Percentiles rank a stretch among this genome's conserved stretches.
Evolutionary conservation across 2,329 filamentous ascomycete species (phyloP).

Genomic region (Cytospora paraplurivora): DNA sequence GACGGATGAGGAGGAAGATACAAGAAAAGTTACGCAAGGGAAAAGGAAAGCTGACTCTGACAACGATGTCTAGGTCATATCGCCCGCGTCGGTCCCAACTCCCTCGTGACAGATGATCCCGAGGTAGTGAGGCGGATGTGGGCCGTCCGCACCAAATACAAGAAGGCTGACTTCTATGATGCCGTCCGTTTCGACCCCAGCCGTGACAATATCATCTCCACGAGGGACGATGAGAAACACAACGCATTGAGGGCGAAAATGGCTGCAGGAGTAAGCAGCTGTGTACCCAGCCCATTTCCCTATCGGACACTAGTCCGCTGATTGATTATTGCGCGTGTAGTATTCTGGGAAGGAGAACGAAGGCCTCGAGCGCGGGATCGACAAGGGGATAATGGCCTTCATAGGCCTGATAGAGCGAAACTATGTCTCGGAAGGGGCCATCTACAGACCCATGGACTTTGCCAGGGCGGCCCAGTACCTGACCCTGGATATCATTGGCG

Average conservation of each 20-base stretch:
- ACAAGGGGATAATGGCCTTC: slow-evolving; percentile 33
- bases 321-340: slow-evolving; percentile 26
- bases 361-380: slow-evolving; percentile 33
- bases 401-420: slow-evolving; percentile 45
- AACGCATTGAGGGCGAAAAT: slow-evolving; percentile 46
- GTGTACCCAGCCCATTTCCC: slow-evolving; percentile 22
- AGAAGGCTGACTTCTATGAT: slow-evolving; percentile 42
- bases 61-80: slow-evolving; percentile 31
- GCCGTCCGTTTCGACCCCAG: slow-evolving; percentile 42
- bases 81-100: slow-evolving; percentile 35
- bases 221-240: slow-evolving; percentile 41
- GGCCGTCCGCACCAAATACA: slow-evolving; percentile 42
- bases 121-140: slow-evolving; percentile 37
- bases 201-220: slow-evolving; percentile 41
- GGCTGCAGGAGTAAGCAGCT: slow-evolving; percentile 43
- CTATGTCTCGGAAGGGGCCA: slow-evolving; percentile 39
- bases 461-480: slow-evolving; percentile 54
- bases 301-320: slow-evolving; percentile 16
- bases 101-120: slow-evolving; percentile 35
- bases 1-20: neutral
- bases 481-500: slow-evolving; percentile 57
- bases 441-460: slow-evolving; percentile 49
- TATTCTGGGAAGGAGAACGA: slow-evolving; percentile 37
- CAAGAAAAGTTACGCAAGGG: neutral
- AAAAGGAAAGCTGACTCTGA: slow-evolving; percentile 6